These are phyloP conservation scores for Cytospora leucostoma DNA, from an alignment of 2,329 filamentous ascomycete genomes.

Conservation along the genomic window DNA sequence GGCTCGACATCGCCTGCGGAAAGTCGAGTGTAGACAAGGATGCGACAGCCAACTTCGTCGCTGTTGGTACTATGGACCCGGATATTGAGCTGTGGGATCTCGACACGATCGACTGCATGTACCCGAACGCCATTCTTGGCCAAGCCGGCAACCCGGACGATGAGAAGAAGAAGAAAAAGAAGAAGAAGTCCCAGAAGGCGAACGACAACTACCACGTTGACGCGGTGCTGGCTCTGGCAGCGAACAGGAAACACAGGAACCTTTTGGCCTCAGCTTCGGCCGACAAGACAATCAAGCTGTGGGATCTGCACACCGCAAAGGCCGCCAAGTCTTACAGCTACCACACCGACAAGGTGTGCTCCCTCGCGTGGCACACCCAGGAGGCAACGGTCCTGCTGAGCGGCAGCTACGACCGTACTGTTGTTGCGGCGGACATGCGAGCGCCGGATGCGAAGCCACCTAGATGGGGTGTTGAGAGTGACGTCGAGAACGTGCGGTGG, in stretches of 20 bases:
- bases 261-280: constrained; percentile 92
- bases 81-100: constrained; percentile 99
- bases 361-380: constrained; percentile 86
- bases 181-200: constrained; percentile 84
- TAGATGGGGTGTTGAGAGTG: constrained; percentile 91
- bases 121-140: constrained; percentile 93
- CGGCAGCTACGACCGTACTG: constrained; percentile 91
- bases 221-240: constrained; percentile 84
- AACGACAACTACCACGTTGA: constrained; percentile 95
- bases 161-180: constrained; percentile 78
- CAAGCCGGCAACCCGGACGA: constrained; percentile 61
- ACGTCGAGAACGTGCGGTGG: constrained; percentile 92
- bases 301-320: constrained; percentile 89
- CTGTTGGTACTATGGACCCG: constrained; percentile 94
- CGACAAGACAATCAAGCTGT: constrained; percentile 96
- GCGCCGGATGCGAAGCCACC: constrained; percentile 80
- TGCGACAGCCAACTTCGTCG: constrained; percentile 83
- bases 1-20: constrained; percentile 89
- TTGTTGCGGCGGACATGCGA: constrained; percentile 95
- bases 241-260: constrained; percentile 92
- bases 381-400: constrained; percentile 88
- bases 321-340: constrained; percentile 95
- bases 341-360: constrained; percentile 98
- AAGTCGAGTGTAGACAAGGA: constrained; percentile 64
- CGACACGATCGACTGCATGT: constrained; percentile 96